Percentiles rank a stretch among this genome's conserved stretches.
Evolutionary conservation across 75 land plant genomes (phyloP).

Genomic region (Gnetum montanum): DNA sequence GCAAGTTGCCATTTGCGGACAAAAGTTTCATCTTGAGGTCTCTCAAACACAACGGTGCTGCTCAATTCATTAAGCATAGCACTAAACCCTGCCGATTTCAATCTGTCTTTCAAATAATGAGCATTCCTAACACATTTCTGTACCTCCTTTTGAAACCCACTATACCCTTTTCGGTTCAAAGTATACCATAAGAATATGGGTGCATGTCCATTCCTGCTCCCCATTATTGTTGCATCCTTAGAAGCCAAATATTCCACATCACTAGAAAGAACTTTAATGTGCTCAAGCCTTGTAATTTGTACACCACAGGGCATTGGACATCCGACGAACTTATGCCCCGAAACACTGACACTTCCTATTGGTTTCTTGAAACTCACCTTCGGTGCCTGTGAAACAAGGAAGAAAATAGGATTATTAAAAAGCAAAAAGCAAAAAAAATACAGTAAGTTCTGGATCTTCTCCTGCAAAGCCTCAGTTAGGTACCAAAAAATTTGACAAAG

Average conservation of each 20-base stretch:
- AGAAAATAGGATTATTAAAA: not conserved
- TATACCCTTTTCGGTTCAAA: constrained; percentile 88
- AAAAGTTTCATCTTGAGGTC: constrained; percentile 83
- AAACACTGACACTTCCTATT: constrained; percentile 97
- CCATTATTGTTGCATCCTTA: constrained; percentile 97
- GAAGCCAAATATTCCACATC: constrained; percentile 96
- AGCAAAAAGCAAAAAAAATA: not conserved
- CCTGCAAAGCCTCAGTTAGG: too few relatives aligned
- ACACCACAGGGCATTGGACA: constrained; percentile 99
- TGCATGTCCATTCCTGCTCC: constrained; percentile 96
- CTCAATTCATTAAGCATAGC: constrained; percentile 97
- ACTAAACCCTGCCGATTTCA: constrained; percentile 60
- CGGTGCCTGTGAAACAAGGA: constrained; percentile 65
- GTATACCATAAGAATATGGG: constrained; percentile 98
- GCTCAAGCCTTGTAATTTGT: constrained; percentile 80
- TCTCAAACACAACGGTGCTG: constrained; percentile 98
- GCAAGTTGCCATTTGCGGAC: constrained; percentile 92
- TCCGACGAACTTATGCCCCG: constrained; percentile 98
- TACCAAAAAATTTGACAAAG: not conserved
- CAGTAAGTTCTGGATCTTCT: not conserved
- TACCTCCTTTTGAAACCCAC: constrained; percentile 95
- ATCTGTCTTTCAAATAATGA: constrained; percentile 77
- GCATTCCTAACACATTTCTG: constrained; percentile 92
- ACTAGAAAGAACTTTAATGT: constrained; percentile 80
- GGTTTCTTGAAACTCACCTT: constrained; percentile 93